Evolutionary conservation across 1,139 yeast genomes (phyloP).

Genomic region (Kurtzmaniella natalensis): DNA sequence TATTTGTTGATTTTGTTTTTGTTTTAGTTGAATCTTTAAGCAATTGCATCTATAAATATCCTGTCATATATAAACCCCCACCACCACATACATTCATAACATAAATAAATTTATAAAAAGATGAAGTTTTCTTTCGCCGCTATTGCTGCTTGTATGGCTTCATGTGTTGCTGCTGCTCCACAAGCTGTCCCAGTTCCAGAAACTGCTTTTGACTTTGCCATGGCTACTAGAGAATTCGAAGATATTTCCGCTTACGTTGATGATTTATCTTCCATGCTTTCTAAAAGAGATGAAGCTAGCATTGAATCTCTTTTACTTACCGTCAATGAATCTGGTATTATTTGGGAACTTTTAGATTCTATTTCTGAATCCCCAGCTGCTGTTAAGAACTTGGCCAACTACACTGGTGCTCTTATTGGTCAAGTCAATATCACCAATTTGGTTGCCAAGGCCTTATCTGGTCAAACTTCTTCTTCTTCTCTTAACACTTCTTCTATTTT

Average conservation of each 20-base stretch:
- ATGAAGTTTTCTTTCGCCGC: constrained; percentile 7
- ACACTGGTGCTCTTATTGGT: constrained; percentile 19
- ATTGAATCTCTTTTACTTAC: constrained; percentile 20
- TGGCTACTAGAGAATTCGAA: not conserved
- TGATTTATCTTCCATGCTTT: constrained; percentile 2
- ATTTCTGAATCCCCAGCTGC: constrained; percentile 29
- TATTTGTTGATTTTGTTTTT: no score
- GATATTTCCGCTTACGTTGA: constrained; percentile 1
- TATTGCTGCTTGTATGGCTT: constrained; percentile 8
- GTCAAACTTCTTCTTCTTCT: constrained; percentile 10
- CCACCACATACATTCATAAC: no score
- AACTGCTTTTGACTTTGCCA: constrained; percentile 14
- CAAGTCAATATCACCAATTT: constrained; percentile 2
- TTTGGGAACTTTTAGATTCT: constrained; percentile 33
- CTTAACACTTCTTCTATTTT: constrained; percentile 24
- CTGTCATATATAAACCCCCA: no score
- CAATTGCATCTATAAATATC: no score
- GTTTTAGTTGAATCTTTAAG: no score
- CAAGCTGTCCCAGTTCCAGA: constrained; percentile 17
- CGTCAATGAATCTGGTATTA: constrained; percentile 35
- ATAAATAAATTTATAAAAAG: not conserved
- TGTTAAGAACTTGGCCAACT: constrained; percentile 26
- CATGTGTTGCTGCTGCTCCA: constrained; percentile 15
- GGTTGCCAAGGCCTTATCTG: constrained; percentile 9
- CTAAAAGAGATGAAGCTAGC: constrained; percentile 17